Base-by-base conservation (phyloP, 2,329 filamentous ascomycete genomes). In the Fusarium pseudograminearum region DNA sequence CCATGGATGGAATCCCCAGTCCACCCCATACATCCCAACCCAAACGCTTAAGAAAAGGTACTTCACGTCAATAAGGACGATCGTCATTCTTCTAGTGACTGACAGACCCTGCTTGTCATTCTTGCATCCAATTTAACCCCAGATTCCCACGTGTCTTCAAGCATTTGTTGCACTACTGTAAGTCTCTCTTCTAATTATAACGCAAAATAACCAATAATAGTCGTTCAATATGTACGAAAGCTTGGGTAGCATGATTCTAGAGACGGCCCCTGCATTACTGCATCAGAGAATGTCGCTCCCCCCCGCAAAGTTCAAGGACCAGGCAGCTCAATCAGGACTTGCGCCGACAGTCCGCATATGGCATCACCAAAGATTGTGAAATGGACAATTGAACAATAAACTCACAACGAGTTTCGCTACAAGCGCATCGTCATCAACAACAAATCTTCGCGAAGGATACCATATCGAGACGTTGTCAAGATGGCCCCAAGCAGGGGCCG, bases 211-310 rank as follows among this genome's bases (percentile, higher is more conserved):
- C 60, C 60, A 63, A 63, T 63, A 4, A 11, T 24, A 15, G 14
- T 15, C n/a, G 7, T 2, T 18, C 4, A 6, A 47, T 33, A 20
- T 33, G 5, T n/a, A 26, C 31, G 26, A 15, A 16, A 30, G 50
- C 20, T 20, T 57, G 36, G 38, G 45, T 42, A 30, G 58, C 22
- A 22, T 54, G 12, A 5, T 18, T 18, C n/a, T 28, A 10, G 9
- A 28, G 24, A 20, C 24, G 46, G 58, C 61, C 59, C 61, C 60
- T 65, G 60, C 59, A 40, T 64, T 34, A 24, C 31, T 9, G 14
- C 12, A 16, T 18, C 18, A 7, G 42, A 24, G 31, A 47, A 40
- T 36, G 18, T 58, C 18, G 59, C n/a, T 41, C 22, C 59, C 22
- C 59, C 59, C 59, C 45, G 14, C 51, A 41, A 18, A 46, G 33